Evolutionary conservation across 2,329 filamentous ascomycete genomes (phyloP), one percentile per base, ranked within the genome.

Genomic region (Ophiostoma himal-ulmi): DNA sequence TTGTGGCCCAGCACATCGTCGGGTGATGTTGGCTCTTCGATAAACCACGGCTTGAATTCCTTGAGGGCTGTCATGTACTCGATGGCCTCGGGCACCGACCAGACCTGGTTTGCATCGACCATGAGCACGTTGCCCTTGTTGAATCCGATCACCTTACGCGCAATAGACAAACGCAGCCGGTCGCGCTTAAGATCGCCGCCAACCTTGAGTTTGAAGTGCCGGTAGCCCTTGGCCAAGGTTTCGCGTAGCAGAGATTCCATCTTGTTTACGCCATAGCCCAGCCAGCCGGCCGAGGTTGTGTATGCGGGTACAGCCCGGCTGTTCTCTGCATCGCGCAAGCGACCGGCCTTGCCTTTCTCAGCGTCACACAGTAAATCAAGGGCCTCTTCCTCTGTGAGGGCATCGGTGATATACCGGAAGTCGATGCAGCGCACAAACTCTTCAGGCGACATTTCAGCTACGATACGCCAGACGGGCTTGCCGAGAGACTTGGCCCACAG

Each of bases 351-450:
- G 54, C 88, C 89, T 1, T 79, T 75, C 79, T 92, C 88, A 30
- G 85, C 81, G 76, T 86, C 85, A 75, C 84, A 86, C 64, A 97
- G 83, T 77, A 97, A 83, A 30, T 83, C 83, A 52, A 96, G 78
- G 0, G 93, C 93, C 79, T 97, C 93, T 57, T 92, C 89, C 0
- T 91, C 92, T 0, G 93, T 96, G 74, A 97, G 84, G n/a, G 92
- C 93, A 80, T 97, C 93, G 34, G 91, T 95, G 79, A 97, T 96
- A 81, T 97, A 97, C 68, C 93, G 86, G 83, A 97, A 97, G 81
- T 97, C 94, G 78, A 97, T 94, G 81, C 93, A 94, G 71, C 84
- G 81, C 68, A 97, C 93, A 68, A 96, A 88, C 81, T 97, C 90
- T 80, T 95, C 91, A 0, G 93, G 92, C 3, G 85, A 89, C 91